phyloP scores from a whole-genome alignment of 164 flowering plant species.

The Vitis cinerea region DNA sequence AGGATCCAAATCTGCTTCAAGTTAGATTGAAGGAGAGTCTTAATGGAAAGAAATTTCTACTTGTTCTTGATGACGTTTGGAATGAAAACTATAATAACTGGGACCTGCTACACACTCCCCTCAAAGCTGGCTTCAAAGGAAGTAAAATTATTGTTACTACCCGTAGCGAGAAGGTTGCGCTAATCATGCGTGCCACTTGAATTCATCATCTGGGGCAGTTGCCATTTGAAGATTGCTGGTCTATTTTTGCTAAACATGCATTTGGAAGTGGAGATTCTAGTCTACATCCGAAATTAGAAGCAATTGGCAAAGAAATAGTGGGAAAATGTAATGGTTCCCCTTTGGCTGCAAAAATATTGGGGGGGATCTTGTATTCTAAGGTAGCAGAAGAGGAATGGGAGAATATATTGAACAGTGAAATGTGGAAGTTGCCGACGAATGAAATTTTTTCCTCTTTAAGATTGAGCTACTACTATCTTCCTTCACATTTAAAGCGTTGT shows the following conservation, averaged over 20 bases:
- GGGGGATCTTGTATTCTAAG: background rate
- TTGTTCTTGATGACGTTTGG: no score
- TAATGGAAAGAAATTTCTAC: no score
- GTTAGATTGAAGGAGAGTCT: no score
- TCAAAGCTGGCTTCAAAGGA: background rate
- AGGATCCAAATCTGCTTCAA: no score
- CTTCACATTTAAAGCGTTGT: conserved; percentile 25
- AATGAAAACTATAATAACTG: conserved; percentile 4
- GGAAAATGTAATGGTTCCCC: conserved; percentile 10
- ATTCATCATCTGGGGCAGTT: background rate
- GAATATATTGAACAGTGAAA: background rate
- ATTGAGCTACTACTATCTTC: conserved; percentile 23
- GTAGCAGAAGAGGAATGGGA: background rate
- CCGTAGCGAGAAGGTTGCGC: background rate
- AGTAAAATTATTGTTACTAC: conserved; percentile 14
- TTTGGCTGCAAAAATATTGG: conserved; percentile 13
- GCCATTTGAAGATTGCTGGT: background rate
- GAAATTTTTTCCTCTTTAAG: conserved; percentile 2
- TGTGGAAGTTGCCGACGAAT: conserved; percentile 5
- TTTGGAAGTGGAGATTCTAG: background rate
- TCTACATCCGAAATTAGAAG: background rate
- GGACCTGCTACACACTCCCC: background rate
- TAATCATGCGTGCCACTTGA: background rate
- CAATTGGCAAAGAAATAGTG: conserved; percentile 7
- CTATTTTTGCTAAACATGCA: conserved; percentile 4